Evolutionary conservation across 345 rosid species (phyloP), one percentile per base, ranked within the genome.

Genomic region (Isatis tinctoria): DNA sequence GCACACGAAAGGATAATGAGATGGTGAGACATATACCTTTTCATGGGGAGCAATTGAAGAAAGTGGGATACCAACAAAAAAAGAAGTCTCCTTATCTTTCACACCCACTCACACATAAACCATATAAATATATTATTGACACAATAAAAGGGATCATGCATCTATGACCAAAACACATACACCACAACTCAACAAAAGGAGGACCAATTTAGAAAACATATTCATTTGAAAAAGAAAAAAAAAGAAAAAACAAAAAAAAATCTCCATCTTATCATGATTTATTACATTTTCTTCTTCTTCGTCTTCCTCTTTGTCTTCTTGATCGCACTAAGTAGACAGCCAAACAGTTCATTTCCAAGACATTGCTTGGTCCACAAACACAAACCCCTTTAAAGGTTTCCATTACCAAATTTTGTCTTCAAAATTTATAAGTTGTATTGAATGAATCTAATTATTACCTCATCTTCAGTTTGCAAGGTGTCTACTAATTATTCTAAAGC

Each of bases 311-410:
- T 40, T 59, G 62, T 66, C 62, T 59, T 72, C 77, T 60, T 72
- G 77, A 72, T 59, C 81, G 77, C 77, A 78, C 77, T 72, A 66
- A 72, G 69, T 72, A 66, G 73, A 78, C 81, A 72, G 9, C 73
- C 27, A 57, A 72, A 72, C 69, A 72, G 57, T 72, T 71, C 58
- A 48, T 65, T 36, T 16, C 53, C 24, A 72, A 72, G 52, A 72
- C 74, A 72, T 10, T 30, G 37, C 32, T 41, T 72, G 81, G 81
- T 72, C 81, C 81, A 72, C 81, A 72, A 18, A 78, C 69, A 65
- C 36, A 78, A 57, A 71, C 57, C 58, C 47, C 64, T 70, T 49
- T 77, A 62, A 77, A 77, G 76, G 17, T 60, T 76, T 52, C 77
- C 74, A 66, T 66, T 78, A 60, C 52, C 52, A 67, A 78, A 60